A percentile compares a stretch with the other conserved stretches of the same genome.
Conservation (phyloP, 345 rosid genomes). For the Euphorbia tirucalli region DNA sequence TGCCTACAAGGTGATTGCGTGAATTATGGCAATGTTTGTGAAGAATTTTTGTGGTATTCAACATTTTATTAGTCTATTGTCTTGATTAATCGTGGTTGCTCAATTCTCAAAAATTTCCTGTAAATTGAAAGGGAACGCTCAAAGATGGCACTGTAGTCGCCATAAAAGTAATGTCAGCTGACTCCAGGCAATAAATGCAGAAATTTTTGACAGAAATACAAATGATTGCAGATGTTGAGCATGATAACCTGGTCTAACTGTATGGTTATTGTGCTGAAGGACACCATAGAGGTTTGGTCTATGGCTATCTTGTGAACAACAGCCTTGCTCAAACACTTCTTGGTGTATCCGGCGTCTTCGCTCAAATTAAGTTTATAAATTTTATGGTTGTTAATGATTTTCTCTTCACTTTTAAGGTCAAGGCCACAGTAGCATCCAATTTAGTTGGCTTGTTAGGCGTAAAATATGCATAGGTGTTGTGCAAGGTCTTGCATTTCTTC, state of each 20-base stretch:
- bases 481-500: conserved; percentile 64
- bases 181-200: conserved; percentile 56
- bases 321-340: conserved; percentile 70
- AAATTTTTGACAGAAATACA: conserved; percentile 71
- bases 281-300: conserved; percentile 59
- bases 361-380: conserved; percentile 7
- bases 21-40: background rate
- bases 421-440: conserved; percentile 39
- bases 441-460: conserved; percentile 48
- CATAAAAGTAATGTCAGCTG: conserved; percentile 59
- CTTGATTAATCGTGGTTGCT: conserved; percentile 4
- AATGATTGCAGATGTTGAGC: conserved; percentile 48
- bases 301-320: conserved; percentile 67
- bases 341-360: conserved; percentile 30
- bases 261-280: conserved; percentile 65
- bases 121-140: conserved; percentile 47
- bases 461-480: conserved; percentile 66
- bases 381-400: conserved; percentile 1
- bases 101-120: background rate
- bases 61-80: background rate
- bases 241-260: conserved; percentile 59
- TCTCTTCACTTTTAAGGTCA: conserved; percentile 33
- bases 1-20: conserved; percentile 63
- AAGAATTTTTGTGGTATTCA: background rate
- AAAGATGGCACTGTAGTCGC: conserved; percentile 52